Evolutionary conservation across 2,329 filamentous ascomycete species (phyloP).

Genomic region (Hansfordia pulvinata): DNA sequence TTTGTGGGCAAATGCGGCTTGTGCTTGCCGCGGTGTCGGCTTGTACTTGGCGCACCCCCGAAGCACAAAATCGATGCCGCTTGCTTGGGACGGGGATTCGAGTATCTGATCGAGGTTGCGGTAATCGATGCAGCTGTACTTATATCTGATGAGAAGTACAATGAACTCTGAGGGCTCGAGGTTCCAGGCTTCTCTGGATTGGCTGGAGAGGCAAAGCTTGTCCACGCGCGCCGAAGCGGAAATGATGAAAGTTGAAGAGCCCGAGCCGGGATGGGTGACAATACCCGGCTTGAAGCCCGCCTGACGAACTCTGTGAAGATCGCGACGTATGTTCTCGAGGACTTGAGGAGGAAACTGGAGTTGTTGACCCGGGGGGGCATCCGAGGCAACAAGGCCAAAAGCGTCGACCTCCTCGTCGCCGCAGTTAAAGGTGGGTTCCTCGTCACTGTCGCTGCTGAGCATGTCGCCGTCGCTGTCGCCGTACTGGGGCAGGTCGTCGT

Average conservation of each 20-base stretch:
- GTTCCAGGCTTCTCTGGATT: conserved; percentile 67
- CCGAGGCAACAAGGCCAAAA: conserved; percentile 15
- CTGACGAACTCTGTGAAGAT: conserved; percentile 45
- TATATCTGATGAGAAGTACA: conserved; percentile 56
- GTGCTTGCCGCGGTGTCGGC: conserved; percentile 42
- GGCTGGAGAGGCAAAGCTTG: conserved; percentile 60
- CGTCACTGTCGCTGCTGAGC: conserved; percentile 9
- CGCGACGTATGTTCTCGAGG: conserved; percentile 33
- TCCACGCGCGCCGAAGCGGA: conserved; percentile 56
- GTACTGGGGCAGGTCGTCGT: conserved; percentile 10
- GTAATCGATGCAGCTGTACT: conserved; percentile 38
- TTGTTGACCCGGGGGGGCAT: conserved; percentile 4
- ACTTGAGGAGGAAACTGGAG: conserved; percentile 1
- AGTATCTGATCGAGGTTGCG: conserved; percentile 40
- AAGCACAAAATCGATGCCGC: conserved; percentile 42
- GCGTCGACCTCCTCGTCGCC: conserved; percentile 19
- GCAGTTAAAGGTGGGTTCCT: conserved; percentile 13
- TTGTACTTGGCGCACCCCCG: conserved; percentile 63
- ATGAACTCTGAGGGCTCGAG: conserved; percentile 54
- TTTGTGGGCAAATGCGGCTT: conserved; percentile 29
- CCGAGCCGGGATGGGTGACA: conserved; percentile 30
- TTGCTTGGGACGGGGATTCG: conserved; percentile 19
- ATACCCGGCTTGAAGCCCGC: conserved; percentile 61
- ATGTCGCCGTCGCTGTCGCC: conserved; percentile 7
- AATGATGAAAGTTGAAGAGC: conserved; percentile 32